Base-by-base conservation (phyloP, 768 basidiomycete species). In the Coprinellus aureogranulatus region DNA sequence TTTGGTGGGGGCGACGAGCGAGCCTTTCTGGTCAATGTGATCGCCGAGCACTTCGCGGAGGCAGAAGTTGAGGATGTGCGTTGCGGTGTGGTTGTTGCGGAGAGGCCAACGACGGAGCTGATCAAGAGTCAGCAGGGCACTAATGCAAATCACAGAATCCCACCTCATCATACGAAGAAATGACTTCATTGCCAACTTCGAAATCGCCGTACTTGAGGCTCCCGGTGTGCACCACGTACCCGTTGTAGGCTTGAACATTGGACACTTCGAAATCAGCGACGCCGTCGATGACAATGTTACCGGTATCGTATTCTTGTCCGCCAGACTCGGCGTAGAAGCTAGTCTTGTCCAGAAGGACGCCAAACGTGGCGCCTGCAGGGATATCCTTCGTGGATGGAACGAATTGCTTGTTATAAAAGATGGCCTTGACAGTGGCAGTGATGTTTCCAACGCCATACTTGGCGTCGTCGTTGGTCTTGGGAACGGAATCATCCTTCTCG, bases 301-400 rank as follows among this genome's bases (percentile, higher is more conserved):
- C 97, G 0, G 92, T 98, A 69, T 99, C 97, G 65, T 91, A 86
- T 73, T 98, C 96, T 69, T 99, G 97, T 26, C 97, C 97, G 65
- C 97, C 97, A 37, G 93, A 82, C 74, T 99, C 97, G 6, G 97
- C 95, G 61, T 99, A 99, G 73, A 98, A 98, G 74, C 89, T 93
- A 3, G 97, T 98, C 45, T 82, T 82, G 75, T 98, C 92, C 50
- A 99, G 86, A 27, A 99, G 70, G 49, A 99, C 66, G 42, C 97
- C 97, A 69, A 99, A 92, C 6, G 79, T 71, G 4, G 82, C 70
- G 59, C 79, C 84, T n/a, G 81, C 75, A 0, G 90, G 83, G 45
- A 96, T 81, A 40, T 75, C 75, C 31, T 75, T 68, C 3, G 94
- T 92, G 0, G 91, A 88, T 10, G 71, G 65, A 34, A 85, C 61